A percentile compares a stretch with the other conserved stretches of the same genome.
These are phyloP conservation scores for Thielaviopsis euricoi DNA, from an alignment of 2,329 filamentous ascomycete genomes.

Conservation along the genomic window DNA sequence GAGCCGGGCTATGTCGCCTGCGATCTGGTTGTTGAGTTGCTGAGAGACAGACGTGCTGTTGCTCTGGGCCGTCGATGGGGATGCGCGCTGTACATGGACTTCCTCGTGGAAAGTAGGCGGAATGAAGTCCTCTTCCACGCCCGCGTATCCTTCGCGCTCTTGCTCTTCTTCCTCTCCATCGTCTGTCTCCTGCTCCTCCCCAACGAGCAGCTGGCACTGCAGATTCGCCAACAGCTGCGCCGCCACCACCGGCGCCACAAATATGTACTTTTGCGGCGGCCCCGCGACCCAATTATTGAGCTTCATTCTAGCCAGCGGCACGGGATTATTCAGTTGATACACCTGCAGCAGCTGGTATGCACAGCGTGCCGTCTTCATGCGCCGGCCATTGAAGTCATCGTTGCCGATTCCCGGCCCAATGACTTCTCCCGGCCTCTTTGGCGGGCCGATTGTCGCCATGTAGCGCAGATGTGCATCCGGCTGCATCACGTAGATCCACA, in stretches of 20 bases:
- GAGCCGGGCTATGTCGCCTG: slow-evolving; percentile 27
- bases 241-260: slow-evolving; percentile 39
- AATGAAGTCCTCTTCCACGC: neutral
- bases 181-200: slow-evolving; percentile 14
- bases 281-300: slow-evolving; percentile 36
- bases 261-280: slow-evolving; percentile 33
- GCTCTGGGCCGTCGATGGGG: neutral
- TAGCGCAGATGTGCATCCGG: slow-evolving; percentile 35
- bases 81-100: neutral
- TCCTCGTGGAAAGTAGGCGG: neutral
- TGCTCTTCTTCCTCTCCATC: slow-evolving; percentile 15
- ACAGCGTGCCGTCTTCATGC: slow-evolving; percentile 19
- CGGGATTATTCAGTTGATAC: slow-evolving; percentile 45
- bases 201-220: slow-evolving; percentile 31
- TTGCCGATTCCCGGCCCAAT: slow-evolving; percentile 31
- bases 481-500: slow-evolving; percentile 43
- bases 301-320: slow-evolving; percentile 33
- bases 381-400: slow-evolving; percentile 30
- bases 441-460: slow-evolving; percentile 37
- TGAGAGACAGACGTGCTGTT: slow-evolving; percentile 27
- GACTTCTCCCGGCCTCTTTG: slow-evolving; percentile 32
- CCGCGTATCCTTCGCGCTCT: no score
- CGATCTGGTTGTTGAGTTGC: slow-evolving; percentile 34
- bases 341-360: slow-evolving; percentile 40
- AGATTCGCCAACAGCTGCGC: slow-evolving; percentile 43